Conservation (phyloP, 805 yeast genomes). For the Sungouiozyma ichnusensis region DNA sequence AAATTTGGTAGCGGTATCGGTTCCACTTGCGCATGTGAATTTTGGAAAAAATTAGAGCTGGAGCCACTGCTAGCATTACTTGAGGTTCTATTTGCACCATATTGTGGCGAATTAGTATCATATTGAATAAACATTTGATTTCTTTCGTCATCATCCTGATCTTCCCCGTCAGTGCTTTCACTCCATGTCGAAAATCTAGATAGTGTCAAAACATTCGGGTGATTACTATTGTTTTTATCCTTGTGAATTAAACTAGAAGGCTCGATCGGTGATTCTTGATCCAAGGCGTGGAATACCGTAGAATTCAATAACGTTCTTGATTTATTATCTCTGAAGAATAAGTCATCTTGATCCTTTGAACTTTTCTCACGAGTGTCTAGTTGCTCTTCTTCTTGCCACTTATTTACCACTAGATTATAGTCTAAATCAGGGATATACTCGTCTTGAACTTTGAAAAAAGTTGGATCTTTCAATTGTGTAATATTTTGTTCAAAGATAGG, state of each 20-base stretch:
- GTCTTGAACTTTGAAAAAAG: slow-evolving; percentile 18
- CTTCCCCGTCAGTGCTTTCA: slow-evolving; percentile 3
- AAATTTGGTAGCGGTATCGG: slow-evolving; percentile 31
- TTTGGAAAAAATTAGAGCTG: slow-evolving; percentile 14
- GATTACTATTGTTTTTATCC: not conserved
- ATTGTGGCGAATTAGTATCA: slow-evolving; percentile 3
- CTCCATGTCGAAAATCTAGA: slow-evolving; percentile 9
- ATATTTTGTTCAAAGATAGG: not conserved
- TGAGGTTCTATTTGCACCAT: not conserved
- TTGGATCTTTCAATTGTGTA: not conserved
- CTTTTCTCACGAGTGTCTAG: slow-evolving; percentile 1
- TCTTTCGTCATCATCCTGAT: slow-evolving; percentile 1
- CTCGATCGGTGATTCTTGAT: not conserved
- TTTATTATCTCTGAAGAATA: not conserved
- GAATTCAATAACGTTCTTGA: not conserved
- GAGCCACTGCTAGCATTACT: slow-evolving; percentile 7
- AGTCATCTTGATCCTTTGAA: not conserved
- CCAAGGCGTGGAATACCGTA: not conserved
- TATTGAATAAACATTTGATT: slow-evolving; percentile 2
- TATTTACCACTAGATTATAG: slow-evolving; percentile 37
- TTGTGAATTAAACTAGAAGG: not conserved
- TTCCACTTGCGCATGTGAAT: slow-evolving; percentile 27
- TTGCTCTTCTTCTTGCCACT: slow-evolving; percentile 33
- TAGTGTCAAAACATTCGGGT: not conserved
- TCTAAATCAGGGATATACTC: slow-evolving; percentile 70